phyloP scores from a whole-genome alignment of 164 flowering plant genomes.

The Tetrastigma voinierianum region DNA sequence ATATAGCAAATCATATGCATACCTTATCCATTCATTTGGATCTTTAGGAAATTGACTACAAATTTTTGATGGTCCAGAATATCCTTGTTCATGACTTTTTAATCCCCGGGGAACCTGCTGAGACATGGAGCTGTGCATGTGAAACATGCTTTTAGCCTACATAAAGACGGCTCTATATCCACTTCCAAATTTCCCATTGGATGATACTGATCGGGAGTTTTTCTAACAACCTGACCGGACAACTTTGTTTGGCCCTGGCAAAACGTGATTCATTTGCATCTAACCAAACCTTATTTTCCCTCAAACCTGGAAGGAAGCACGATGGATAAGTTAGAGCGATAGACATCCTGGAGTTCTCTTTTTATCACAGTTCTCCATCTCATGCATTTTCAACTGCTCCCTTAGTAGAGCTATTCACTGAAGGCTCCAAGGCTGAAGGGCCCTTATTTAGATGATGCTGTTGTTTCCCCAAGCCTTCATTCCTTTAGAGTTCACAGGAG shows the following conservation, averaged over 20 bases:
- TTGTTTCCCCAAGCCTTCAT: conserved; percentile 23
- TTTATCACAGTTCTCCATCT: conserved; percentile 21
- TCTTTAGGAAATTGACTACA: conserved; percentile 32
- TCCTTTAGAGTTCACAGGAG: conserved; percentile 19
- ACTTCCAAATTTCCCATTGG: conserved; percentile 82
- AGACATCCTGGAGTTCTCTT: conserved; percentile 32
- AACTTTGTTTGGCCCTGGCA: conserved; percentile 48
- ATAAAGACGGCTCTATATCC: conserved; percentile 41
- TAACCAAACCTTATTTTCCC: conserved; percentile 29
- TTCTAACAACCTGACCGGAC: conserved; percentile 28
- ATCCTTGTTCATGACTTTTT: conserved; percentile 29
- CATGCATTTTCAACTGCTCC: conserved; percentile 23
- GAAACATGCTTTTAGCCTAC: conserved; percentile 27
- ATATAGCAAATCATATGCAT: conserved; percentile 1
- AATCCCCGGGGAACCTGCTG: conserved; percentile 37
- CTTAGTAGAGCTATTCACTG: conserved; percentile 25
- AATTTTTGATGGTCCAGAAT: conserved; percentile 41
- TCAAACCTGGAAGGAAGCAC: conserved; percentile 18
- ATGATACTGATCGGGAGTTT: conserved; percentile 70
- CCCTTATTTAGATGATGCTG: conserved; percentile 24
- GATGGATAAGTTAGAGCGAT: conserved; percentile 28
- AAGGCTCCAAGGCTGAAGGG: conserved; percentile 25
- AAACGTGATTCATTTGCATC: conserved; percentile 34
- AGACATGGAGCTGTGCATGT: conserved; percentile 28
- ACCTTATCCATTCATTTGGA: conserved; percentile 57